Evolutionary conservation across 2,329 filamentous ascomycete species (phyloP), one percentile per base, ranked within the genome.

Genomic region (Zalaria sp.): DNA sequence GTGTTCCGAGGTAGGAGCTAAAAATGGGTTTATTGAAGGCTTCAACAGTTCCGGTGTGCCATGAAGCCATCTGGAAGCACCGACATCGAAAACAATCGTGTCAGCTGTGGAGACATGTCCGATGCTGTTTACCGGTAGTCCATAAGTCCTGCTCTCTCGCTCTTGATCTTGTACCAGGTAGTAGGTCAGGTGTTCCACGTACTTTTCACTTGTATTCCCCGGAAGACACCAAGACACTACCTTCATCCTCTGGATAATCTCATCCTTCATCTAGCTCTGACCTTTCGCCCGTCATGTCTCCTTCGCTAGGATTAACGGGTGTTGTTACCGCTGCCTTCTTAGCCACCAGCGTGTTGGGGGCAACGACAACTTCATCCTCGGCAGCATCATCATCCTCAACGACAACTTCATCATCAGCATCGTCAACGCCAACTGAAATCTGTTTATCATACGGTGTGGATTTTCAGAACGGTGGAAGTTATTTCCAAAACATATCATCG

Each of bases 401-500:
- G 18, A 18, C 18, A 18, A 34, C 31, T 2, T 34, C 31, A 34
- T n/a, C 31, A 34, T 36, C 35, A 11, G 35, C 8, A 36, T 25
- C 18, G 8, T 34, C 31, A 34, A 36, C 39, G 6, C 43, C 40
- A 32, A 40, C 41, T 11, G 18, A 18, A 18, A 18, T 18, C 18
- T 58, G 56, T 42, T 44, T 50, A 26, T 53, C 52, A 10, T 58
- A 49, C 38, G 56, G 56, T 37, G 48, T 57, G 11, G 66, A 69
- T 47, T 69, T 65, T 42, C 51, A 64, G 37, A 58, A 63, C 47
- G 63, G 61, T 31, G 58, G 58, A 2, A 47, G 52, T 11, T 69
- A 67, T 52, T 69, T 67, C 50, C 66, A 68, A 49, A 66, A 68
- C 49, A 57, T 57, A 6, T 49, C 55, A 10, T 66, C 62, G 0